A percentile compares a stretch with the other conserved stretches of the same genome.
phyloP scores from a whole-genome alignment of 75 land plant species.

The Chamaecyparis obtusa region DNA sequence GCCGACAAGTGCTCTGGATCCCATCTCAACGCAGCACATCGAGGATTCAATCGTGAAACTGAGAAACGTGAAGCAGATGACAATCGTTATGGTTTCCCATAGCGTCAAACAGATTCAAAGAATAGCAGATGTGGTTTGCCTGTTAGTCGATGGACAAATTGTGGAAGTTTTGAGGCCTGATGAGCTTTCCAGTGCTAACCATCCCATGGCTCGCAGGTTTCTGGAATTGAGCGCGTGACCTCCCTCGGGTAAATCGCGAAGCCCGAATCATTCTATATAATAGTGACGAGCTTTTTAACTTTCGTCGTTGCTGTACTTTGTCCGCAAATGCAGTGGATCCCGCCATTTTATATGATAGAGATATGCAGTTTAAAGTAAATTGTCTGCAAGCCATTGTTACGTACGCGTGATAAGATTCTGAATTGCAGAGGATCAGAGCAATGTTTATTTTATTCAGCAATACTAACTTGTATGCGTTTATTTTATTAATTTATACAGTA shows the following conservation, averaged over 20 bases:
- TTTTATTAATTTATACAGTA: too few relatives aligned
- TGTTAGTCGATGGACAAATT: slow-evolving; percentile 74
- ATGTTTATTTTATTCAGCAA: too few relatives aligned
- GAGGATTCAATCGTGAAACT: slow-evolving; percentile 72
- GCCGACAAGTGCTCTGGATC: slow-evolving; percentile 94
- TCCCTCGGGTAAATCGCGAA: background rate
- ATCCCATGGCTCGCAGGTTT: slow-evolving; percentile 81
- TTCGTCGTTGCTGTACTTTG: too few relatives aligned
- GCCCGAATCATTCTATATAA: too few relatives aligned
- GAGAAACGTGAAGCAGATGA: slow-evolving; percentile 55
- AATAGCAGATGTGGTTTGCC: slow-evolving; percentile 71
- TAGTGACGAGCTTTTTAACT: too few relatives aligned
- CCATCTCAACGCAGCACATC: slow-evolving; percentile 88
- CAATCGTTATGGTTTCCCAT: slow-evolving; percentile 83
- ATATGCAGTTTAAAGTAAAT: too few relatives aligned
- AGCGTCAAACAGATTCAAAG: slow-evolving; percentile 89
- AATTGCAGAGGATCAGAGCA: too few relatives aligned
- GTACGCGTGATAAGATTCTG: too few relatives aligned
- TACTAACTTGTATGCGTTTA: too few relatives aligned
- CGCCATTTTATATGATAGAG: too few relatives aligned
- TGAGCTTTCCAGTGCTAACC: slow-evolving; percentile 57
- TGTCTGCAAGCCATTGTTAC: too few relatives aligned
- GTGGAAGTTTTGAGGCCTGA: slow-evolving; percentile 72
- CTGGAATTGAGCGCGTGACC: slow-evolving; percentile 59
- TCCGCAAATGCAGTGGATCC: too few relatives aligned